phyloP scores from a whole-genome alignment of 441 rosid genomes.

The Pelargonium cotyledonis region DNA sequence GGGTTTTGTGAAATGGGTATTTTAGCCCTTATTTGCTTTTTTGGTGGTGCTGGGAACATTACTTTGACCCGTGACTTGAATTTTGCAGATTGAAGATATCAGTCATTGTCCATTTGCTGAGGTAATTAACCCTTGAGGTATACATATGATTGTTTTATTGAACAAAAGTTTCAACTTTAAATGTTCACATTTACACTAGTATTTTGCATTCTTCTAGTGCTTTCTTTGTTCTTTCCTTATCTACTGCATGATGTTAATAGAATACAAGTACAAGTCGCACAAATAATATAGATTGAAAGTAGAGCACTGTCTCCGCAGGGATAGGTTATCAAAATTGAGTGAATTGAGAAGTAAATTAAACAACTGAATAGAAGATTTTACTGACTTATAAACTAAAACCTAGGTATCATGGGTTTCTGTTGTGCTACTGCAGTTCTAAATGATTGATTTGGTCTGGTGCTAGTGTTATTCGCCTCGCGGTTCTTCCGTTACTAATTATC shows the following conservation, averaged over 20 bases:
- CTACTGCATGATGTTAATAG: not conserved
- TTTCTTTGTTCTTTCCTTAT: not conserved
- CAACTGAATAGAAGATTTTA: too few relatives aligned
- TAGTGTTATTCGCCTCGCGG: too few relatives aligned
- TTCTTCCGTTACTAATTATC: too few relatives aligned
- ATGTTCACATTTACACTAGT: not conserved
- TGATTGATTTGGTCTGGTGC: too few relatives aligned
- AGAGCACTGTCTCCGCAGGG: too few relatives aligned
- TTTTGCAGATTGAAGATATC: constrained; percentile 68
- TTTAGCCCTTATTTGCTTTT: not conserved
- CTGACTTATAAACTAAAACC: too few relatives aligned
- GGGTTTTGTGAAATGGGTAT: not conserved
- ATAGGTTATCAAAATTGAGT: too few relatives aligned
- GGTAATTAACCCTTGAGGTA: constrained; percentile 34
- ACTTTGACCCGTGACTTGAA: constrained; percentile 11
- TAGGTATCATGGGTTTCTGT: too few relatives aligned
- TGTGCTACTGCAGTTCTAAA: too few relatives aligned
- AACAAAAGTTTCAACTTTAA: not conserved
- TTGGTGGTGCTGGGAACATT: not conserved
- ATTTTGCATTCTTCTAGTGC: not conserved
- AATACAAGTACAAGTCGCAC: too few relatives aligned
- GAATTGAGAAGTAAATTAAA: too few relatives aligned
- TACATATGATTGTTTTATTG: not conserved
- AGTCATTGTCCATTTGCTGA: constrained; percentile 65
- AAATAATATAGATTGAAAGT: too few relatives aligned